Percentiles rank a stretch among this genome's conserved stretches.
Evolutionary conservation across 2,329 filamentous ascomycete genomes (phyloP).

Genomic region (Westerdykella aurantiaca): DNA sequence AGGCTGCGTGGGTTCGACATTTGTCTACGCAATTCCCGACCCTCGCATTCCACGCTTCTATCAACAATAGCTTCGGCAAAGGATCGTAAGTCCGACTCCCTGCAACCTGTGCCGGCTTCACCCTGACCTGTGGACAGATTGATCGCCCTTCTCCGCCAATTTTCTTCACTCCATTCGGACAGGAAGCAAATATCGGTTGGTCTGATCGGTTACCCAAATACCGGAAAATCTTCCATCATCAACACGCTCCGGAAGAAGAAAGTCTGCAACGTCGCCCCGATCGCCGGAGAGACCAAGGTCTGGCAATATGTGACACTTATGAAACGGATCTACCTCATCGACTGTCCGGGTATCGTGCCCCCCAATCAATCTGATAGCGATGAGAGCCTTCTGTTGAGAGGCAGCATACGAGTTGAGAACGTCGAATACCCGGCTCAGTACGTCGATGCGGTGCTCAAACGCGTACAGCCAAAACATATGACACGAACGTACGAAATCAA

Average conservation of each 20-base stretch:
- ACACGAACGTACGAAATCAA: slow-evolving; percentile 89
- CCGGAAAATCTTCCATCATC: slow-evolving; percentile 94
- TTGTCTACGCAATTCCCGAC: slow-evolving; percentile 91
- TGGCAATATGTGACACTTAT: slow-evolving; percentile 97
- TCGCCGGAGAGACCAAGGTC: slow-evolving; percentile 91
- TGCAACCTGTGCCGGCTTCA: too few species aligned
- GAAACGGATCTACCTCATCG: slow-evolving; percentile 91
- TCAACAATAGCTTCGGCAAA: slow-evolving; percentile 96
- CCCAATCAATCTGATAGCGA: slow-evolving; percentile 78
- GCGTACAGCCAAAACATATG: slow-evolving; percentile 80
- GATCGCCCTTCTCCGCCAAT: slow-evolving; percentile 87
- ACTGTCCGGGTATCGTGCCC: slow-evolving; percentile 93
- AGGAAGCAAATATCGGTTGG: slow-evolving; percentile 94
- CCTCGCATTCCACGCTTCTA: slow-evolving; percentile 86
- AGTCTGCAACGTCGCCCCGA: slow-evolving; percentile 87
- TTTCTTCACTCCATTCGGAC: slow-evolving; percentile 80
- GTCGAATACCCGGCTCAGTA: slow-evolving; percentile 96
- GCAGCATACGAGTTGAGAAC: slow-evolving; percentile 90
- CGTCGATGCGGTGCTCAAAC: slow-evolving; percentile 72
- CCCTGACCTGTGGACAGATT: slow-evolving; percentile 36
- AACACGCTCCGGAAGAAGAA: slow-evolving; percentile 94
- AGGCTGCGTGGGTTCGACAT: slow-evolving; percentile 89
- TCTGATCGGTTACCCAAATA: slow-evolving; percentile 85
- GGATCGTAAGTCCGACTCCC: slow-evolving; percentile 51
- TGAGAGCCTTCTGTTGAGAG: slow-evolving; percentile 80